Percentiles rank a stretch among this genome's conserved stretches.
phyloP scores from a whole-genome alignment of 495 filamentous ascomycete genomes.

The Tuber calosporum region DNA sequence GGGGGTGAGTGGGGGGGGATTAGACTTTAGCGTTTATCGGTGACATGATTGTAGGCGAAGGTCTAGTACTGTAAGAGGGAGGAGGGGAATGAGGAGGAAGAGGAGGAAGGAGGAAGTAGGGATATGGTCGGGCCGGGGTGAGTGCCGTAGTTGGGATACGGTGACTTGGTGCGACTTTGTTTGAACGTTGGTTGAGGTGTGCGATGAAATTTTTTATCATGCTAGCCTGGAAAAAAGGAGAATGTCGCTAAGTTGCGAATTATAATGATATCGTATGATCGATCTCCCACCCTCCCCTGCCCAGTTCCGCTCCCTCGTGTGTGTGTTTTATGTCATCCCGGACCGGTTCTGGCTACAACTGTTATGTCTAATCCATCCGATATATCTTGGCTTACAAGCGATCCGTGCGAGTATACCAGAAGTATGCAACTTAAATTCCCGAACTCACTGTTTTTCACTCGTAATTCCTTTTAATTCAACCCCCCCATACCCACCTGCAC shows the following conservation, averaged over 20 bases:
- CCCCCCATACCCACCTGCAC: background rate
- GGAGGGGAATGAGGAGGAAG: no score
- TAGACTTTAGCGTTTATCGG: constrained; percentile 33
- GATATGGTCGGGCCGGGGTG: no score
- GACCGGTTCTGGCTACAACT: background rate
- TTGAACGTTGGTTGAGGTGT: no score
- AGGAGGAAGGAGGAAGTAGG: no score
- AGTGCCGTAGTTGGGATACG: no score
- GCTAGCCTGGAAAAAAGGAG: no score
- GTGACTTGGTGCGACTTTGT: no score
- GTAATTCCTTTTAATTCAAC: background rate
- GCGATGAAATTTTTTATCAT: no score
- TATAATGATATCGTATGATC: background rate
- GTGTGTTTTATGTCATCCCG: background rate
- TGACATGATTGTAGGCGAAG: constrained; percentile 12
- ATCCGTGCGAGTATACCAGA: no score
- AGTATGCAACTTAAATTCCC: background rate
- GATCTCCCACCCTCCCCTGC: no score
- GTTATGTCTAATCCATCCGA: background rate
- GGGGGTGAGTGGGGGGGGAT: background rate
- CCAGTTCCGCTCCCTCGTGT: background rate
- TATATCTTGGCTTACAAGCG: background rate
- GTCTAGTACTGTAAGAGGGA: no score
- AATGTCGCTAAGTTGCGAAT: no score
- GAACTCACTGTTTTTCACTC: background rate